These are phyloP conservation scores for Podospora comata DNA, from an alignment of 495 filamentous ascomycete genomes.

Conservation along the genomic window DNA sequence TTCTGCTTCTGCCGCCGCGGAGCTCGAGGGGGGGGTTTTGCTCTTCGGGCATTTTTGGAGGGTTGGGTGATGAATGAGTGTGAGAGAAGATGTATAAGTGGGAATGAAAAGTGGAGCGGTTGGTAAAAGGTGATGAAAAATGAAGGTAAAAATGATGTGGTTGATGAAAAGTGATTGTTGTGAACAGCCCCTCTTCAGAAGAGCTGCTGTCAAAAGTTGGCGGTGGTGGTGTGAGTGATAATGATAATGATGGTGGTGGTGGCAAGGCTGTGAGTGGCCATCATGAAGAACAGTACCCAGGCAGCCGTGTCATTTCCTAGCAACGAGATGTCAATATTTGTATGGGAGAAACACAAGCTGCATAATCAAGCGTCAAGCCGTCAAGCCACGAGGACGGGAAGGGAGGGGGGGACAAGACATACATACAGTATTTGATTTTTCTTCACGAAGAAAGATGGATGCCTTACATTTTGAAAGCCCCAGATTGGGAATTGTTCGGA, in stretches of 20 bases:
- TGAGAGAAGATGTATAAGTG: background rate
- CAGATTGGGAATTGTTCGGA: background rate
- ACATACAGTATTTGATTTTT: background rate
- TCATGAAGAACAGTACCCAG: background rate
- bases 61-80: background rate
- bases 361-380: background rate
- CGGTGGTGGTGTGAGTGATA: background rate
- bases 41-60: background rate
- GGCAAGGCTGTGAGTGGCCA: conserved; percentile 3
- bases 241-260: background rate
- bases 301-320: background rate
- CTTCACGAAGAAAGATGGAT: background rate
- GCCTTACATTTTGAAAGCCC: background rate
- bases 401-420: background rate
- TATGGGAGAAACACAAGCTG: background rate
- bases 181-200: background rate
- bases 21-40: background rate
- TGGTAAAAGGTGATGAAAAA: background rate
- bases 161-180: background rate
- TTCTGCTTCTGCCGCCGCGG: background rate
- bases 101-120: background rate
- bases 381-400: background rate
- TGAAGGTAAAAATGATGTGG: background rate
- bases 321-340: conserved; percentile 1
- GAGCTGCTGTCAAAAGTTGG: background rate